phyloP scores from a whole-genome alignment of 768 basidiomycete species.

The Amanita subjunquillea region DNA sequence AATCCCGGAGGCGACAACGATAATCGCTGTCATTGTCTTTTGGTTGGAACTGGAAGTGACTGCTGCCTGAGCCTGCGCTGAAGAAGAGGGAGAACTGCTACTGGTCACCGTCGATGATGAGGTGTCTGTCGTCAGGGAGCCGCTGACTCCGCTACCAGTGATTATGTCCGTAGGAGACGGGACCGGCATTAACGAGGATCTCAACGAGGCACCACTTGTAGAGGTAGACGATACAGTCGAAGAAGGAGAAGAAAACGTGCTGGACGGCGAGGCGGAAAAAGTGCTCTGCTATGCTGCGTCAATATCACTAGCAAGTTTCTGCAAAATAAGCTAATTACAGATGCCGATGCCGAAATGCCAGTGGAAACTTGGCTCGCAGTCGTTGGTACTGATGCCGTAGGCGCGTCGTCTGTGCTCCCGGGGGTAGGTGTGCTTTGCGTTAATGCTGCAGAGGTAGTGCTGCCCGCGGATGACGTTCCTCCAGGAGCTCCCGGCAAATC shows the following conservation, averaged over 20 bases:
- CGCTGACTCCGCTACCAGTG: constrained; percentile 6
- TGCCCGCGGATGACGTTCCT: not conserved
- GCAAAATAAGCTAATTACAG: not conserved
- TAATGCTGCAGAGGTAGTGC: constrained; percentile 3
- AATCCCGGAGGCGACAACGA: constrained; percentile 57
- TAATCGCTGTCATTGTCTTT: constrained; percentile 49
- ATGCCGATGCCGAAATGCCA: not conserved
- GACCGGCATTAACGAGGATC: constrained; percentile 3
- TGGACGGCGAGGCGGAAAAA: constrained; percentile 2
- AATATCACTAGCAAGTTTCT: not conserved
- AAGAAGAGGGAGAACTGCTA: constrained; percentile 18
- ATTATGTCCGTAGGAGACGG: constrained; percentile 9
- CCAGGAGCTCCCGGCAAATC: not conserved
- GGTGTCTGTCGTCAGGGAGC: constrained; percentile 8
- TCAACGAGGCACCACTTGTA: constrained; percentile 10
- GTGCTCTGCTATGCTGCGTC: not conserved
- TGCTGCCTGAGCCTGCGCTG: constrained; percentile 15
- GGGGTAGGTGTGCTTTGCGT: constrained; percentile 5
- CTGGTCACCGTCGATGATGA: constrained; percentile 18
- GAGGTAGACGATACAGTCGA: constrained; percentile 7
- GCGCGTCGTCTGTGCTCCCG: constrained; percentile 4
- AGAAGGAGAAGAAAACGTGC: constrained; percentile 8
- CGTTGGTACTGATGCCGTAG: constrained; percentile 5
- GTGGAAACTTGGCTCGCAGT: not conserved
- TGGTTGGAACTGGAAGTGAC: constrained; percentile 16